These are phyloP conservation scores for Geranium brycei DNA, from an alignment of 345 rosid genomes.

Conservation along the genomic window DNA sequence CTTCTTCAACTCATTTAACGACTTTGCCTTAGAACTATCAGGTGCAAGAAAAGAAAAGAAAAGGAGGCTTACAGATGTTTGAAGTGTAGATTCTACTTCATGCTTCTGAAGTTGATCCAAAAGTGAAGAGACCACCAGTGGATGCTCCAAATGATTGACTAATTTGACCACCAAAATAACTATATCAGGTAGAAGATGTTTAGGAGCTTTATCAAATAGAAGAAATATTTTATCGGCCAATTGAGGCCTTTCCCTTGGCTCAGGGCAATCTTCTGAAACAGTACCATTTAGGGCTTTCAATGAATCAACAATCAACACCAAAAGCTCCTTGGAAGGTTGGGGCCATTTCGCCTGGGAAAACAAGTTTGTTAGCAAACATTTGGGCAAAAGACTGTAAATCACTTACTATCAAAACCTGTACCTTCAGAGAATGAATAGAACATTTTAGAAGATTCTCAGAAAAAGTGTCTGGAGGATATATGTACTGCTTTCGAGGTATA, in stretches of 20 bases:
- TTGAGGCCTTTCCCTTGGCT: conserved; percentile 5
- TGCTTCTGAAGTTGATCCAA: background rate
- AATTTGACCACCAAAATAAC: conserved; percentile 7
- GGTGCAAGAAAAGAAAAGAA: background rate
- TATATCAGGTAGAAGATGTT: conserved; percentile 7
- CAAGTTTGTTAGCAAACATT: background rate
- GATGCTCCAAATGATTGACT: conserved; percentile 8
- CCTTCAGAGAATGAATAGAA: background rate
- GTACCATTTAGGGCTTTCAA: conserved; percentile 3
- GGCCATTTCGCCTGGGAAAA: conserved; percentile 8
- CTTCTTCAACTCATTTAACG: background rate
- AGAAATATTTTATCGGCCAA: conserved; percentile 6
- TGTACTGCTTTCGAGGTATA: background rate
- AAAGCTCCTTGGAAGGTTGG: conserved; percentile 10
- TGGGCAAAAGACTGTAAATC: background rate
- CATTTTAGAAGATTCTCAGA: background rate
- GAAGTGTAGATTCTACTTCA: conserved; percentile 3
- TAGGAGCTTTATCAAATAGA: conserved; percentile 8
- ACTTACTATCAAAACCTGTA: background rate
- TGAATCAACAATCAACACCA: conserved; percentile 5
- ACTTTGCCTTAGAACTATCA: background rate
- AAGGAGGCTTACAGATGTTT: conserved; percentile 1
- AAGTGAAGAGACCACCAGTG: conserved; percentile 2
- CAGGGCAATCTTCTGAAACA: conserved; percentile 1
- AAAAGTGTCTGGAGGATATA: conserved; percentile 4